Evolutionary conservation across 352 stramenopile species (phyloP).

Genomic region (Phytophthora pistaciae): DNA sequence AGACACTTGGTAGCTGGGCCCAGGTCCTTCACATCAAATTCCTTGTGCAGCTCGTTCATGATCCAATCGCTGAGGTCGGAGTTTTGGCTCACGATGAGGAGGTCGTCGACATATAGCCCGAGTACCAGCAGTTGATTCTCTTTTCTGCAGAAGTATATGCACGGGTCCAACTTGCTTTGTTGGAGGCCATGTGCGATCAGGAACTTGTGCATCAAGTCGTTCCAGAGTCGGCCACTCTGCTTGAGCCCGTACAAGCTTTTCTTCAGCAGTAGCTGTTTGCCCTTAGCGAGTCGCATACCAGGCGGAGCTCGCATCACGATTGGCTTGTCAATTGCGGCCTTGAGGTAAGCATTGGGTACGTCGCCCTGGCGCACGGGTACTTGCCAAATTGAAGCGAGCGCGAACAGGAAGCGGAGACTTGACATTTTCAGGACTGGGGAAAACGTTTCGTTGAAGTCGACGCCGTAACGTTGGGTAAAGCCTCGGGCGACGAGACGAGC

Average conservation of each 20-base stretch:
- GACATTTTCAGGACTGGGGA: too few species aligned
- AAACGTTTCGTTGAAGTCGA: too few species aligned
- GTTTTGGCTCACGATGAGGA: not conserved
- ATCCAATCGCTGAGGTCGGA: not conserved
- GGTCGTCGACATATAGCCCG: not conserved
- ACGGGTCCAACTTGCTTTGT: not conserved
- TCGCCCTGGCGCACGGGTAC: too few species aligned
- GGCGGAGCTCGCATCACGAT: not conserved
- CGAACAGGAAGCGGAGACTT: too few species aligned
- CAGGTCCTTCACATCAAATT: conserved; percentile 7
- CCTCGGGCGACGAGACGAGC: too few species aligned
- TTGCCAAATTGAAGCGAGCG: too few species aligned
- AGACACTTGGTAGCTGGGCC: not conserved
- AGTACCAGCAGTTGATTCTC: not conserved
- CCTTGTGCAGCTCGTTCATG: not conserved
- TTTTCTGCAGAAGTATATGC: not conserved
- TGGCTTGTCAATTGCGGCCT: too few species aligned
- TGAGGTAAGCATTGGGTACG: too few species aligned
- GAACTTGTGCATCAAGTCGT: not conserved
- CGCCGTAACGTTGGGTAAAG: too few species aligned
- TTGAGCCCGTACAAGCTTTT: not conserved
- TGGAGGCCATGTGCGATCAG: not conserved
- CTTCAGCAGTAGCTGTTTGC: not conserved
- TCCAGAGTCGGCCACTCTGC: not conserved
- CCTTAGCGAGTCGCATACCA: too few species aligned